These are phyloP conservation scores for Phaffomyces thermotolerans DNA, from an alignment of 805 yeast species.

Conservation along the genomic window DNA sequence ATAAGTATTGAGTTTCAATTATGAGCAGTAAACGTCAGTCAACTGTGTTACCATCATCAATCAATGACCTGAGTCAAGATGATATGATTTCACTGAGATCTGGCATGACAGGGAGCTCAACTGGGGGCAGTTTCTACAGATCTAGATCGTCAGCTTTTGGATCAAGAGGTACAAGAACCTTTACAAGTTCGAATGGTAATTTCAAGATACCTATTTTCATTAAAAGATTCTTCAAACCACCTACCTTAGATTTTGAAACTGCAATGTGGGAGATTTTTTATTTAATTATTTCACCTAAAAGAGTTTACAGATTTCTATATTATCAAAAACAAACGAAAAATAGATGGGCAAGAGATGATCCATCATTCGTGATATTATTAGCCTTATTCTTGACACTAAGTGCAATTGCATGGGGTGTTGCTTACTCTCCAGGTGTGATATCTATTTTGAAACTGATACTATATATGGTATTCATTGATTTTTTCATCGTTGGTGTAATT, in stretches of 20 bases:
- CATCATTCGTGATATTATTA: constrained; percentile 72
- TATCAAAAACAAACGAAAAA: constrained; percentile 75
- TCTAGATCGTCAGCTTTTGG: constrained; percentile 8
- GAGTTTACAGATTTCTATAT: constrained; percentile 74
- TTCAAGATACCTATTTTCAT: constrained; percentile 29
- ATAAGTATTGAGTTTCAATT: constrained; percentile 1
- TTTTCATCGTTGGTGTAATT: constrained; percentile 59
- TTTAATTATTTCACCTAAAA: constrained; percentile 65
- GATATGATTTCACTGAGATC: constrained; percentile 21
- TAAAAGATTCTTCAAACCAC: constrained; percentile 56
- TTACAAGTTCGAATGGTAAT: constrained; percentile 6
- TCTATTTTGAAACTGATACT: constrained; percentile 61
- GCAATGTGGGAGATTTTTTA: constrained; percentile 88
- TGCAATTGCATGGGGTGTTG: constrained; percentile 87
- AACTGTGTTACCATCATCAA: constrained; percentile 14
- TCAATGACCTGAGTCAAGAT: constrained; percentile 14
- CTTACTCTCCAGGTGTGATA: constrained; percentile 57
- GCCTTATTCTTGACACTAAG: constrained; percentile 59
- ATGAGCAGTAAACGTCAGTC: constrained; percentile 2
- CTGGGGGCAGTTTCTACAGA: constrained; percentile 1
- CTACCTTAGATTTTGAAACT: constrained; percentile 83
- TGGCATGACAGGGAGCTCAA: constrained; percentile 10
- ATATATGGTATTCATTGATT: constrained; percentile 82
- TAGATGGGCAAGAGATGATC: constrained; percentile 88
- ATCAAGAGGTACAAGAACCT: constrained; percentile 3